Evolutionary conservation across 1,139 yeast genomes (phyloP), one percentile per base, ranked within the genome.

Genomic region (Kodamaea anthophila): DNA sequence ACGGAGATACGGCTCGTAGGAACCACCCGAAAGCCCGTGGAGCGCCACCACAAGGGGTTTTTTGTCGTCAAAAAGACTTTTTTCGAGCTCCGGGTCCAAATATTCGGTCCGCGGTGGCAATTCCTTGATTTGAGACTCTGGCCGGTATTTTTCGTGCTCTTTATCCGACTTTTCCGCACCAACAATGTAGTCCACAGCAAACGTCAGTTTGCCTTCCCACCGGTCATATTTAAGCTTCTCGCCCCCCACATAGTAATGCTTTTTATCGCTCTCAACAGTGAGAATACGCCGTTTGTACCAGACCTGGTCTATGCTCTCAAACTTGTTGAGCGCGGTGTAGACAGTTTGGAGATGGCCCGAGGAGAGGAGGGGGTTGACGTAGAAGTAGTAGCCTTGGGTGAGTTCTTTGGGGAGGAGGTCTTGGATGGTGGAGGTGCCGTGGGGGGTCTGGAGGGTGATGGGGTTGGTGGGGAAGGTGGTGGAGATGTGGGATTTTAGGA

Each of bases 21-120:
- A 73, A 1, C 83, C 82, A 11, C 83, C 83, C 8, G 79, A 67
- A 26, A 75, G 58, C 3, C 83, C 83, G 48, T 75, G 83, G 23
- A 73, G 50, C 1, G 73, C 70, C 29, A 75, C 56, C 13, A 75
- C 49, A 42, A 75, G 57, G 0, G 81, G 82, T 39, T 56, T 65
- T 39, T 70, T 72, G 16, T 51, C 53, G 3, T 49, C 36, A 23
- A 62, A 38, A 7, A 46, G 34, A 9, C 49, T 50, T 10, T 51
- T 44, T 31, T 66, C 74, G 11, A 43, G 37, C 4, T 42, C 35
- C 1, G 66, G 66, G 33, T 65, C 53, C 34, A 60, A 42, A 43
- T 51, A 68, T 37, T 57, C 55, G 0, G 74, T 69, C 29, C 72
- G 47, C 4, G 69, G 67, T 3, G 74, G 74, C 12, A 68, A 48